phyloP scores from a whole-genome alignment of 805 yeast species.

The Dipodascopsis uninucleata region DNA sequence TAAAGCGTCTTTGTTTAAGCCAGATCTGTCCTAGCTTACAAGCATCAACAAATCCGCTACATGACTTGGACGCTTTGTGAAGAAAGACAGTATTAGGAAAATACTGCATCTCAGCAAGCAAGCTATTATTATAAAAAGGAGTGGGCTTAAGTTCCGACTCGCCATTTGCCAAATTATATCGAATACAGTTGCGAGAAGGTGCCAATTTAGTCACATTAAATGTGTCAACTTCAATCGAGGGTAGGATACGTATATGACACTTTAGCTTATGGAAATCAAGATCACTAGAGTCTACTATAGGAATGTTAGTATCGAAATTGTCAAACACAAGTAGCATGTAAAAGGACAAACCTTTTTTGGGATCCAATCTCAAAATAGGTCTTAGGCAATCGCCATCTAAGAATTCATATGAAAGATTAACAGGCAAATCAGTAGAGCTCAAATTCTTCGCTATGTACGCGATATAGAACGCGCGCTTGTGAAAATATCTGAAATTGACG shows the following conservation, averaged over 20 bases:
- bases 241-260: constrained; percentile 66
- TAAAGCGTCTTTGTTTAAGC: constrained; percentile 83
- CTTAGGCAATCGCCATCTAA: constrained; percentile 72
- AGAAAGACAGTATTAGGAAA: constrained; percentile 70
- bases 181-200: constrained; percentile 77
- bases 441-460: constrained; percentile 72
- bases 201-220: constrained; percentile 74
- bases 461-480: constrained; percentile 83
- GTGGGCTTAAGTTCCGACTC: constrained; percentile 59
- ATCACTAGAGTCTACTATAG: constrained; percentile 1
- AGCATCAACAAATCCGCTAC: constrained; percentile 84
- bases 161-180: constrained; percentile 40
- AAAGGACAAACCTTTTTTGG: constrained; percentile 34
- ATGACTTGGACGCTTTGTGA: constrained; percentile 67
- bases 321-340: neutral
- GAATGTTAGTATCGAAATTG: neutral
- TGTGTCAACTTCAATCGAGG: constrained; percentile 64
- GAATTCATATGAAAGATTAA: constrained; percentile 58
- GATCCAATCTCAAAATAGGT: constrained; percentile 65
- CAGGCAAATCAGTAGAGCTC: constrained; percentile 41
- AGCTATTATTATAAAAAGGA: constrained; percentile 79
- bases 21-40: constrained; percentile 81
- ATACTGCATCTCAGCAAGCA: constrained; percentile 65
- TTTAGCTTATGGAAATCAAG: constrained; percentile 64
- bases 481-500: constrained; percentile 81